phyloP scores from a whole-genome alignment of 306 rosid genomes.

The Erythrophleum fordii region DNA sequence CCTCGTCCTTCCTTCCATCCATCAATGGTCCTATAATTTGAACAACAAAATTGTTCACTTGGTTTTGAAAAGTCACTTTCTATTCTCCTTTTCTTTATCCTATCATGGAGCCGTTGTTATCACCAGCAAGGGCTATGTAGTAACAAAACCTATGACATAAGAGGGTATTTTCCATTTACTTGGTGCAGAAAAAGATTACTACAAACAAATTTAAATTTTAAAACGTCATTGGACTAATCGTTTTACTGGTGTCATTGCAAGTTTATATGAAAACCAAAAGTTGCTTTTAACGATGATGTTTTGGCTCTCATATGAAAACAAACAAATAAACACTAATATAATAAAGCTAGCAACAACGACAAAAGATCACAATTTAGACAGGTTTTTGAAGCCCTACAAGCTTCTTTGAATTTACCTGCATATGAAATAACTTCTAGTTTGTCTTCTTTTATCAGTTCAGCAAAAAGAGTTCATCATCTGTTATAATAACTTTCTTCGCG shows the following conservation, averaged over 20 bases:
- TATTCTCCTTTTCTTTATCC: neutral
- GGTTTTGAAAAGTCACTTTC: constrained; percentile 20
- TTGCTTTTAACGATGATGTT: constrained; percentile 27
- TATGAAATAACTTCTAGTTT: constrained; percentile 51
- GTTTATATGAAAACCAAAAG: constrained; percentile 31
- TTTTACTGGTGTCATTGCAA: constrained; percentile 22
- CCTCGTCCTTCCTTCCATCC: constrained; percentile 30
- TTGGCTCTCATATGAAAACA: constrained; percentile 40
- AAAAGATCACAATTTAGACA: constrained; percentile 29
- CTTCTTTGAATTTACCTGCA: constrained; percentile 42
- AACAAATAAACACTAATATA: constrained; percentile 37
- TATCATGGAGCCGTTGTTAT: constrained; percentile 24
- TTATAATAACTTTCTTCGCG: constrained; percentile 20
- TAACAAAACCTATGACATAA: neutral
- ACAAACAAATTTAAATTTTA: constrained; percentile 2
- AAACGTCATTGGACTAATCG: neutral
- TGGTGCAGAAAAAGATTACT: neutral
- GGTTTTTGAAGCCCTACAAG: constrained; percentile 23
- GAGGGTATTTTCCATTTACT: neutral
- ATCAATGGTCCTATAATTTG: constrained; percentile 31
- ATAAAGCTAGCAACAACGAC: constrained; percentile 41
- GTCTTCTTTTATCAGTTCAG: constrained; percentile 49
- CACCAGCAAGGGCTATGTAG: neutral
- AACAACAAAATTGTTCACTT: neutral
- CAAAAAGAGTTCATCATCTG: constrained; percentile 26